Evolutionary conservation across 2,329 filamentous ascomycete species (phyloP).

Genomic region (Golovinomyces cichoracearum): DNA sequence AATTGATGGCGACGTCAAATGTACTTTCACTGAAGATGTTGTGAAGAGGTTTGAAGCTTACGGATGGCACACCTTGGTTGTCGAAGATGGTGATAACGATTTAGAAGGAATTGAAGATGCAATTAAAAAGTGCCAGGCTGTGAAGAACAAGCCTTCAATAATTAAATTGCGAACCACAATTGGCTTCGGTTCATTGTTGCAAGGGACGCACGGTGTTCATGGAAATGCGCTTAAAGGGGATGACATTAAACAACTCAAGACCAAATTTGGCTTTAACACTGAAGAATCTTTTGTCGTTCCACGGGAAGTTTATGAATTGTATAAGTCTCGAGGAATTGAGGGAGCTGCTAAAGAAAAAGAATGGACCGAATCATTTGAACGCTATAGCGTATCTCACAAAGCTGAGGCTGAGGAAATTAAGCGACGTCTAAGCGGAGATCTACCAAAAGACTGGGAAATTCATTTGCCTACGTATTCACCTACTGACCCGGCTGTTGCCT

Average conservation of each 20-base stretch:
- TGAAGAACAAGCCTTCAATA: constrained; percentile 87
- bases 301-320: constrained; percentile 79
- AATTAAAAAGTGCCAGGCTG: constrained; percentile 57
- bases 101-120: constrained; percentile 69
- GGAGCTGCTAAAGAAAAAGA: constrained; percentile 76
- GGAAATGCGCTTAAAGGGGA: constrained; percentile 87
- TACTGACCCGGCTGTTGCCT: constrained; percentile 58
- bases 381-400: constrained; percentile 58
- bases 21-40: constrained; percentile 92
- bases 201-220: constrained; percentile 90
- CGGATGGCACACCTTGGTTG: constrained; percentile 74
- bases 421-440: constrained; percentile 56
- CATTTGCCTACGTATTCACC: constrained; percentile 73
- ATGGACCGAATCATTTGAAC: constrained; percentile 82
- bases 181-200: constrained; percentile 74
- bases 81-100: constrained; percentile 72
- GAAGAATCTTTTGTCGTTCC: constrained; percentile 80
- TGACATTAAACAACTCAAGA: constrained; percentile 80
- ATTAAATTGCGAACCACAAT: constrained; percentile 97
- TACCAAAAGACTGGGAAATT: constrained; percentile 94
- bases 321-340: constrained; percentile 59
- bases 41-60: constrained; percentile 85
- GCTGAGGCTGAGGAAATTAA: constrained; percentile 54
- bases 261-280: constrained; percentile 87
- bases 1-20: constrained; percentile 82